phyloP scores from a whole-genome alignment of 1,284 basidiomycete genomes.

The Exobasidium cylindrosporum region DNA sequence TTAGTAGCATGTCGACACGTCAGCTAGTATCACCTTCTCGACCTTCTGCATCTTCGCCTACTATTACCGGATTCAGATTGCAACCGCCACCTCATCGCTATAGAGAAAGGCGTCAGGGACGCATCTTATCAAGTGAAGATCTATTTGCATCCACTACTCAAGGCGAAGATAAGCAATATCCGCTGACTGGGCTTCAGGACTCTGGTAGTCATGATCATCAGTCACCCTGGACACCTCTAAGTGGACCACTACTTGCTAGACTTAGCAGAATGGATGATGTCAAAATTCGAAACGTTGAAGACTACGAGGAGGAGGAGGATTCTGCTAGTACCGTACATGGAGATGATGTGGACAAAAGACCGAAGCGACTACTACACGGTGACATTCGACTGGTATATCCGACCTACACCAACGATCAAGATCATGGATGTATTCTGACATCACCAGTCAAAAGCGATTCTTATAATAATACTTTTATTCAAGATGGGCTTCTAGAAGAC shows the following conservation, averaged over 20 bases:
- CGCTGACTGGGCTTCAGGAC: not conserved
- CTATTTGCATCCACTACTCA: too few species aligned
- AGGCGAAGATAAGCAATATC: not conserved
- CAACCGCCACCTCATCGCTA: not conserved
- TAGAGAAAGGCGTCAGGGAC: not conserved
- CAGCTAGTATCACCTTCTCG: not conserved
- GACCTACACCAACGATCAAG: not conserved
- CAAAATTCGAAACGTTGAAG: not conserved
- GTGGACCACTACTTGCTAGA: not conserved
- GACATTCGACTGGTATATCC: not conserved
- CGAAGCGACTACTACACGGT: not conserved
- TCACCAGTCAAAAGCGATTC: not conserved
- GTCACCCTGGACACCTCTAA: not conserved
- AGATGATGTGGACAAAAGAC: not conserved
- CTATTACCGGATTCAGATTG: not conserved
- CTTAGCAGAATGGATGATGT: not conserved
- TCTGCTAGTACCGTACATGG: not conserved
- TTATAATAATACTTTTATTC: not conserved
- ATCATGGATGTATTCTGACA: not conserved
- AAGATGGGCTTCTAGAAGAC: not conserved
- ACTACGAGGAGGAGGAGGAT: not conserved
- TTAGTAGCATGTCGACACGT: not conserved
- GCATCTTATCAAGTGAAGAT: not conserved
- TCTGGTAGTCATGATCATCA: not conserved
- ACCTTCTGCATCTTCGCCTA: too few species aligned